Evolutionary conservation across 441 rosid species (phyloP), one percentile per base, ranked within the genome.

Genomic region (Viola pubescens): DNA sequence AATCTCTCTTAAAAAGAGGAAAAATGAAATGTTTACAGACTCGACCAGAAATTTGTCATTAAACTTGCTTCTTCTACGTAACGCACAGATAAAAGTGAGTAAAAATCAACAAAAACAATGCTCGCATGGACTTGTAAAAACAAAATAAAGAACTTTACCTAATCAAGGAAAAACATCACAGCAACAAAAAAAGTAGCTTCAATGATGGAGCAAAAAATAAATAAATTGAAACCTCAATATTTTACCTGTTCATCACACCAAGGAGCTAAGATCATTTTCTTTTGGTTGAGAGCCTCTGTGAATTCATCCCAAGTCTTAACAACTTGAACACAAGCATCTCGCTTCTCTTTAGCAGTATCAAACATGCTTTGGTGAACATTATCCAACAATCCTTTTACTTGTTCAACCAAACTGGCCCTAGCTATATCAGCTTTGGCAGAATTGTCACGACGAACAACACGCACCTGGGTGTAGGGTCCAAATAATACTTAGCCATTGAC

Each of bases 181-280:
- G 7, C n/a, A 56, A n/a, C 14, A 54, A 50, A 49, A 14, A 49
- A 57, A 9, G 6, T 9, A 58, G 19, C 38, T 9, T 8, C 34
- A 26, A 26, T 26, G 34, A 26, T 26, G 34, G 3, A 12, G 5
- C 46, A 16, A 26, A 6, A 39, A 39, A 39, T 16, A 16, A 39
- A 7, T 38, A 46, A 1, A 37, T 12, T 11, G 6, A 5, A 53
- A 40, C 26, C 52, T 54, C 45, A 26, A 52, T 7, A 37, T 7
- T 58, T 40, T 75, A 88, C 98, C 95, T 85, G 95, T 69, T 90
- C 91, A 54, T 84, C 85, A 60, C 99, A 90, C 99, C 99, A 94
- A 37, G 99, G 99, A 75, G 97, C 97, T 67, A 94, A 77, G 72
- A 94, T 86, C 84, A 94, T 74, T 71, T 94, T 90, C 82, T 69